Base-by-base conservation (phyloP, 768 basidiomycete species). In the Suillus brevipes region DNA sequence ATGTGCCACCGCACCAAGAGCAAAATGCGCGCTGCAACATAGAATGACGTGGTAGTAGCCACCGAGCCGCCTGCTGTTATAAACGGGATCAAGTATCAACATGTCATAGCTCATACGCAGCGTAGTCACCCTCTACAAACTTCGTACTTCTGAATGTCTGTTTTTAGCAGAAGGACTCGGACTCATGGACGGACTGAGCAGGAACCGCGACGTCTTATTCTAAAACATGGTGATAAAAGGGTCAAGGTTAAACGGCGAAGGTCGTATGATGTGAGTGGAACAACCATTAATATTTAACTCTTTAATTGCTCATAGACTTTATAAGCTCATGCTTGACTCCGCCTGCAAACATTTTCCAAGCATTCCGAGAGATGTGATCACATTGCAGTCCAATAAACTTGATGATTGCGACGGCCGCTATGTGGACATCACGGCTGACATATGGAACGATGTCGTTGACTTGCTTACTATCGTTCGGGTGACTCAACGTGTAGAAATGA, bases 331-430 rank as follows among this genome's bases (percentile, higher is more conserved):
- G 14, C 23, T 50, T 16, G 23, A 50, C 31, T 3, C 25, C 13
- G 49, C 25, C 25, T 47, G 16, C 23, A 56, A 38, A 36, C 40
- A 55, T 38, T 62, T 62, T 28, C 61, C 49, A 25, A 56, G 50
- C 34, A 62, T 62, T 38, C 49, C 61, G 50, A 52, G 45, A 9
- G 8, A 45, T 3, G 14, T n/a, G 4, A 49, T 62, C 16, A 25
- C 23, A n/a, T 36, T 62, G 36, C 61, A 62, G 49, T 53, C 61
- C 31, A 47, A 62, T 31, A 8, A 50, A 18, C 37, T 62, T 8
- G 49, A 62, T 62, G 61, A 6, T 34, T 34, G 34, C 34, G 34
- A 34, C 6, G 34, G 45, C 25, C 14, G 28, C 20, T 28, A 16
- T 14, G 60, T 23, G 25, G 60, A 61, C 36, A 43, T 61, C 42